Evolutionary conservation across 805 yeast species (phyloP), one percentile per base, ranked within the genome.

Genomic region (Ogataea nakhonphanomensis): DNA sequence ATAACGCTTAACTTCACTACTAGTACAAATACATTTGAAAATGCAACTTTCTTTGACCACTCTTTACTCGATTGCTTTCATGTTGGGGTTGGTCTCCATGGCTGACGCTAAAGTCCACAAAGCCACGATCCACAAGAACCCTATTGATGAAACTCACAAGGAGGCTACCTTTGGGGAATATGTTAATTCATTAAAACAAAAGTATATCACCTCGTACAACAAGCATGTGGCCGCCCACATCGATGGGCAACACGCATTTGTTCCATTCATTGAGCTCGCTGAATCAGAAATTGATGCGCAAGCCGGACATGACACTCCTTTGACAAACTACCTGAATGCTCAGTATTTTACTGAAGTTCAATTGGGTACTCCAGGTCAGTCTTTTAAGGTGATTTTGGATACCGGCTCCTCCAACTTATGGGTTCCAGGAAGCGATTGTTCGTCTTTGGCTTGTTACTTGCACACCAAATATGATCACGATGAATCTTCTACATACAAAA

Each of bases 321-420:
- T 93, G 63, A 82, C 93, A 50, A 90, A 93, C 71, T 93, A 91
- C 66, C 67, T 87, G 68, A 93, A 93, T 63, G 98, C 98, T 30
- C 99, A 93, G 70, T 91, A 93, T 68, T 93, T 75, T 64, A 84
- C 99, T 31, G 97, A 91, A 59, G 85, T 93, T 55, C 71, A 79
- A 43, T 58, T 93, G 44, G 99, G 99, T 53, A 84, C 96, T 29
- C 99, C 99, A 8, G 87, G 85, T 35, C 99, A 93, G 71, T 63
- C 76, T 12, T 93, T 93, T 69, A 91, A 91, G 73, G 98, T 93
- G 36, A 79, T 93, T 48, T 73, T 93, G 58, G 99, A 93, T 66
- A 91, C 99, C 20, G 99, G 99, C 29, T 86, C 96, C 32, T 85
- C 97, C 32, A 93, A 93, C 67, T 73, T 93, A 69, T 93, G 99